Evolutionary conservation across 2,329 filamentous ascomycete species (phyloP), one percentile per base, ranked within the genome.

Genomic region (Blastomyces gilchristii): DNA sequence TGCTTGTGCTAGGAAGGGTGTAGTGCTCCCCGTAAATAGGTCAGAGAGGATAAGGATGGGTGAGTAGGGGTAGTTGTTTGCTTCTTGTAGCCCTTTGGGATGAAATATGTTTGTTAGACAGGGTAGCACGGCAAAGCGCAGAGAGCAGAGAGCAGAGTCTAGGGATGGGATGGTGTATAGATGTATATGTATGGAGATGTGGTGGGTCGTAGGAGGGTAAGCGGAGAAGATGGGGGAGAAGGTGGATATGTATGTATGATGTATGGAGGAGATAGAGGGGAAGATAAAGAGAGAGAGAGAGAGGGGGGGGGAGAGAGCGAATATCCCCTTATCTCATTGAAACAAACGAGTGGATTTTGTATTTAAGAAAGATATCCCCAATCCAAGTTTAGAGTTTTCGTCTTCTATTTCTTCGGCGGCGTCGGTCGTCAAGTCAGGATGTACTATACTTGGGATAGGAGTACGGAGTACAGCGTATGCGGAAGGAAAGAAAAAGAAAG

Each of bases 271-370:
- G 52, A 37, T 6, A n/a, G 6, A n/a, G 25, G 16, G 52, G 4
- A 11, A 54, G 9, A 50, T 9, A 14, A 11, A 50, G 47, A 50
- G 22, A 50, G 47, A 37, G 3, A 37, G 8, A 37, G 22, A 11
- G 52, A 34, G 22, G 3, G 5, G 11, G 25, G 16, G 50, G n/a
- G n/a, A n/a, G n/a, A n/a, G n/a, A 18, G 47, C 9, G 34, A 28
- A 50, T 50, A 14, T 25, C 47, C 22, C 28, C 2, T 25, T 50
- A 50, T 25, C 3, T 9, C n/a, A 50, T 50, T 50, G 47, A 50
- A 28, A 50, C 47, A 50, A 50, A 50, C 47, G 47, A 50, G 47
- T 50, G 47, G 47, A 50, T n/a, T 50, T 50, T 50, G 47, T 50
- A 49, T 49, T 0, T 43, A 11, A 11, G 41, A 43, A 14, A 7